Evolutionary conservation across 2,329 filamentous ascomycete species (phyloP), one percentile per base, ranked within the genome.

Genomic region (Xylaria polymorpha): DNA sequence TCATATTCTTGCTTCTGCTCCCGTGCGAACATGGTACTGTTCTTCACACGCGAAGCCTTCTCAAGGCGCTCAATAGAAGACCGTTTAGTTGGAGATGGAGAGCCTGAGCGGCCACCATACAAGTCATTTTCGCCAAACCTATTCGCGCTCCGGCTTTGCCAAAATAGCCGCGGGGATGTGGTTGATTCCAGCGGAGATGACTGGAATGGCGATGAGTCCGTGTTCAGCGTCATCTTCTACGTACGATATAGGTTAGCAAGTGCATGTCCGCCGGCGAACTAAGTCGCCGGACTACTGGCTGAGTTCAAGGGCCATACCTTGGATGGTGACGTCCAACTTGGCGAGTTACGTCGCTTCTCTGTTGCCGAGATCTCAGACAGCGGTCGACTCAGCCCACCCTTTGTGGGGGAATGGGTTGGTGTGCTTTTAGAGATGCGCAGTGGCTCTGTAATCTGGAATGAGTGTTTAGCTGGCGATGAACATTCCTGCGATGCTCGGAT

Each of bases 51-150:
- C 64, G 95, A 97, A 39, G 94, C 94, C 79, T 91, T 93, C 83
- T 98, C 97, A 68, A 99, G 87, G 77, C 94, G 94, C 86, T 99
- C 96, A 74, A 99, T 94, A 20, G 95, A 98, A 55, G 93, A 93
- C 78, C 95, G 91, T 77, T 93, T 92, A 67, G 89, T 91, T 25
- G 93, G 90, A 55, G 91, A 91, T 8, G 91, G 88, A 12, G 92
- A 90, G 51, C 87, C 85, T 37, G 83, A 81, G 60, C 88, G 85
- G 67, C 85, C 85, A 70, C 87, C 85, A 72, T 89, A 89, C 66
- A 86, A 80, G 56, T 83, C 86, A 81, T 97, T 97, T 81, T 98
- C 94, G 3, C 83, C 81, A 71, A 85, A 87, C 72, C 88, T 76
- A 85, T 87, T 76, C 89, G 70, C 66, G 53, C 92, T 83, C 83